phyloP scores from a whole-genome alignment of 345 rosid species.

The Mallotus nudiflorus region DNA sequence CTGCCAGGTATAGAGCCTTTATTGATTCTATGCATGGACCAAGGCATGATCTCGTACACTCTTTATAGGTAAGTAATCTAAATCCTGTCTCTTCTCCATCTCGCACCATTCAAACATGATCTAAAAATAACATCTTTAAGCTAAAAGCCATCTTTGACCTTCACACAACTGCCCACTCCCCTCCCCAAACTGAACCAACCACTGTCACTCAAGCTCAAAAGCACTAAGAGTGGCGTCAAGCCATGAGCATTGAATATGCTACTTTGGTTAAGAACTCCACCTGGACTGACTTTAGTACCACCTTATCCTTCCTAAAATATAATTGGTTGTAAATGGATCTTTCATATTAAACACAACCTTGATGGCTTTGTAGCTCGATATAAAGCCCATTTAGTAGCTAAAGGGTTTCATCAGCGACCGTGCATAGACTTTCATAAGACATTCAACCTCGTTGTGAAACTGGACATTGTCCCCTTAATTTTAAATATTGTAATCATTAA shows the following conservation, averaged over 20 bases:
- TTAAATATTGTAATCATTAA: background rate
- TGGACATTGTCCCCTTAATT: background rate
- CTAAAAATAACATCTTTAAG: background rate
- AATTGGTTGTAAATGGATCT: background rate
- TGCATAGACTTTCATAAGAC: background rate
- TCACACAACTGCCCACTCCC: background rate
- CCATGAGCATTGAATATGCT: background rate
- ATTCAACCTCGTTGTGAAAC: background rate
- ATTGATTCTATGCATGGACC: background rate
- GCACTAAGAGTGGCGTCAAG: background rate
- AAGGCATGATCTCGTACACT: background rate
- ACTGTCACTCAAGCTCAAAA: background rate
- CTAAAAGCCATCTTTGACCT: background rate
- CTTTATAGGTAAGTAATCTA: background rate
- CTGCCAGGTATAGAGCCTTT: background rate
- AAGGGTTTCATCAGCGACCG: background rate
- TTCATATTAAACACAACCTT: background rate
- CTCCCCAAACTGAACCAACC: background rate
- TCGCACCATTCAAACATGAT: background rate
- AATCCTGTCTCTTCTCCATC: background rate
- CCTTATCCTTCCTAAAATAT: background rate
- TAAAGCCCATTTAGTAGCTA: background rate
- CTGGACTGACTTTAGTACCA: background rate
- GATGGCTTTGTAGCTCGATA: background rate
- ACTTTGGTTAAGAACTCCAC: background rate